Conservation (phyloP, 208 protist genomes). For the Leishmania lainsoni region DNA sequence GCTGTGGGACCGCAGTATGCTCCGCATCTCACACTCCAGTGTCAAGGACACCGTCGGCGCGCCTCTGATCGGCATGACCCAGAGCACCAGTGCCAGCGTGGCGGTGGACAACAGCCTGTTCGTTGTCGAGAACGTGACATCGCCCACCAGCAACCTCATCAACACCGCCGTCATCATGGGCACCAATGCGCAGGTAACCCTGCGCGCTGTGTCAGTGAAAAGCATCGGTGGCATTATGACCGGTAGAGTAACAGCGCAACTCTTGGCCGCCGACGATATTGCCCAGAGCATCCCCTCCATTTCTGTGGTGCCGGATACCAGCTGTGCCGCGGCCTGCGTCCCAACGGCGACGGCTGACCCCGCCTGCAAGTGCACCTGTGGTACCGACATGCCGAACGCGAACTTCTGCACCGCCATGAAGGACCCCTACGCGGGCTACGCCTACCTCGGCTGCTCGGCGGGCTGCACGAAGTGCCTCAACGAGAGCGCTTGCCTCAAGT, state of each 20-base stretch:
- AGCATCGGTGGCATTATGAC: slow-evolving; percentile 1
- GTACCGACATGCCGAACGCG: not conserved
- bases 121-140: slow-evolving; percentile 4
- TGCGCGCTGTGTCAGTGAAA: not conserved
- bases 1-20: slow-evolving; percentile 3
- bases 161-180: not conserved
- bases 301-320: not conserved
- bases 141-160: slow-evolving; percentile 5
- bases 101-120: not conserved
- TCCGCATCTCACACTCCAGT: slow-evolving; percentile 4
- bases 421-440: slow-evolving; percentile 10
- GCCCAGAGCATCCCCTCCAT: slow-evolving; percentile 6
- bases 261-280: not conserved
- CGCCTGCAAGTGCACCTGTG: not conserved
- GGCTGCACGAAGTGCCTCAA: slow-evolving; percentile 1
- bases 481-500: slow-evolving; percentile 1
- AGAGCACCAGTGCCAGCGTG: not conserved
- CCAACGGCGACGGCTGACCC: not conserved
- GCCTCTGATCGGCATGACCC: slow-evolving; percentile 3
- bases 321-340: slow-evolving; percentile 10
- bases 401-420: slow-evolving; percentile 8
- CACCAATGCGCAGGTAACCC: not conserved
- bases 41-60: not conserved
- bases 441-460: not conserved
- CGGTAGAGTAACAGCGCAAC: not conserved